Base-by-base conservation (phyloP, 176 grass and related monocot species). In the Otatea glauca region DNA sequence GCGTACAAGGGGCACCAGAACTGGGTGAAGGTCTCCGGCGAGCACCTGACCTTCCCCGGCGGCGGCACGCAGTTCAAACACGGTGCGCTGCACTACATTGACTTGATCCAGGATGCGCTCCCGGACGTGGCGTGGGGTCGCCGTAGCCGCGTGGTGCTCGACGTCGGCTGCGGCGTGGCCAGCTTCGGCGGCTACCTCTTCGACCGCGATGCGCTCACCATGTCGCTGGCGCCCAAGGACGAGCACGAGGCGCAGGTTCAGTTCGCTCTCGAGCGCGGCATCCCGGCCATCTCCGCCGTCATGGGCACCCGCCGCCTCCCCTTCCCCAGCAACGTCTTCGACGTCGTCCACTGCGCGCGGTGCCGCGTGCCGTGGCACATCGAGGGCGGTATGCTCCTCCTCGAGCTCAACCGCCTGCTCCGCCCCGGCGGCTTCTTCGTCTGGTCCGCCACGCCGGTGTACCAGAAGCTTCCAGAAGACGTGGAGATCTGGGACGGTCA, bases 231-330 rank as follows among this genome's bases (percentile, higher is more conserved):
- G 32, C 97, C 97, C 48, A 99, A 96, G 61, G 97, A 96, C 81
- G 97, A 99, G 89, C 93, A 99, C 81, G 97, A 94, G 81, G 97
- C 97, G 69, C 97, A 99, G 88, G 97, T 99, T 65, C 97, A 99
- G 78, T 96, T 99, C 86, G 97, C 97, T 63, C 82, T 99, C 61
- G 93, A 99, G 89, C 84, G 96, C 5, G 96, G 93, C n/a, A 94
- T 99, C 75, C 96, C 96, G 48, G 96, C 93, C 23, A 91, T 99
- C 73, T 96, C 93, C 14, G 92, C 93, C 2, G 97, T 99, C 6
- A 99, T 99, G 97, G 97, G 97, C 66, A 99, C 97, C 0, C 84
- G 58, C 47, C 89, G 97, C 13, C 93, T 99, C 5, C 92, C 90
- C 1, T 99, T 96, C 78, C 97, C 93, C 1, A 76, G 81, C 62